Conservation (phyloP, 1,139 yeast species). For the Casaregolazyma suthepensis region DNA sequence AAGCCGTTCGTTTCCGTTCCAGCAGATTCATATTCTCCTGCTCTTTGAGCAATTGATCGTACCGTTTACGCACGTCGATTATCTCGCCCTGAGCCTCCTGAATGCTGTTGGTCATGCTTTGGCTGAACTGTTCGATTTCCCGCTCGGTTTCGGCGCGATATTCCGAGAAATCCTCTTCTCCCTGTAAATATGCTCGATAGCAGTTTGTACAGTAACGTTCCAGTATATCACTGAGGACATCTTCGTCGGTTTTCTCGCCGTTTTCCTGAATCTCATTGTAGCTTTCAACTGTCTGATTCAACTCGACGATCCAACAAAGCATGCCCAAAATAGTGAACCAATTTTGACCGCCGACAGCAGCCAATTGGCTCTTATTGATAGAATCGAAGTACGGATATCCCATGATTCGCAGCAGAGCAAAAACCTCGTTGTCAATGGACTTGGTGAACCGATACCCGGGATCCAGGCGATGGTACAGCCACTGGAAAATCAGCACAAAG, state of each 20-base stretch:
- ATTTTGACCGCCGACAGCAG: conserved; percentile 87
- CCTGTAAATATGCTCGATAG: conserved; percentile 60
- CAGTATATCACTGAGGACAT: conserved; percentile 51
- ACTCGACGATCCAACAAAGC: conserved; percentile 69
- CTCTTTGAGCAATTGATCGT: conserved; percentile 32
- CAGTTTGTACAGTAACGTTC: conserved; percentile 61
- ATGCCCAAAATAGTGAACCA: conserved; percentile 85
- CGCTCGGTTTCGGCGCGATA: conserved; percentile 50
- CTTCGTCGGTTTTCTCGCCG: conserved; percentile 33
- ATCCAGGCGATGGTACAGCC: conserved; percentile 69
- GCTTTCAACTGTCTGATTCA: conserved; percentile 45
- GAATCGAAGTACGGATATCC: conserved; percentile 78
- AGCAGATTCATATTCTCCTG: conserved; percentile 41
- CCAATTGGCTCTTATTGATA: conserved; percentile 74
- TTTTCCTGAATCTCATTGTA: conserved; percentile 29
- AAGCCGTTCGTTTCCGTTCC: conserved; percentile 53
- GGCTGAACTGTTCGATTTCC: conserved; percentile 46
- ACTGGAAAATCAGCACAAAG: conserved; percentile 71
- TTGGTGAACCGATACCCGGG: conserved; percentile 69
- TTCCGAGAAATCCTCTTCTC: conserved; percentile 48
- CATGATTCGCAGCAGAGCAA: conserved; percentile 54
- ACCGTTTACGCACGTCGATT: conserved; percentile 31
- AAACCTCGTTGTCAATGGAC: conserved; percentile 72
- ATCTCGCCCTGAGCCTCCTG: conserved; percentile 38
- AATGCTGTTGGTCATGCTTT: conserved; percentile 40